phyloP scores from a whole-genome alignment of 345 rosid species.

The Anastatica hierochuntica region DNA sequence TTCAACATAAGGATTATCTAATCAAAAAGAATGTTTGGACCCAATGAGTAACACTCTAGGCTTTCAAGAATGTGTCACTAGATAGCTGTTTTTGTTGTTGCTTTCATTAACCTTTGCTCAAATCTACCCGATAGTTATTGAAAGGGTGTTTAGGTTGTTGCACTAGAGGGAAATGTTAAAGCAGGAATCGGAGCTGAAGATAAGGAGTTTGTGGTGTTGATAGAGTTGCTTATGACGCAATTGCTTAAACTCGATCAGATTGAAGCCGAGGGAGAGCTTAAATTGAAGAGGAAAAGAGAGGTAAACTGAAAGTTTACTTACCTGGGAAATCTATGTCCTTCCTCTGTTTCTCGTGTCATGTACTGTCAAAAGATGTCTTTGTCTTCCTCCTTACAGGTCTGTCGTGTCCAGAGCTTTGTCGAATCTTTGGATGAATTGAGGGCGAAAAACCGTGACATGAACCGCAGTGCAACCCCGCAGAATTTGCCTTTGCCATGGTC shows the following conservation, averaged over 20 bases:
- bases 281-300: conserved; percentile 40
- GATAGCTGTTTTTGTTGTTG: neutral
- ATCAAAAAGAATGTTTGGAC: neutral
- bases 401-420: conserved; percentile 35
- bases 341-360: conserved; percentile 6
- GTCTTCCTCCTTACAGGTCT: conserved; percentile 22
- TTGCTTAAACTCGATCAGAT: conserved; percentile 41
- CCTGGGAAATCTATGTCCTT: neutral
- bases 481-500: too few species aligned
- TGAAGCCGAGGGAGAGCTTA: conserved; percentile 43
- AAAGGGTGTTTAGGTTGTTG: conserved; percentile 28
- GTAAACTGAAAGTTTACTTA: conserved; percentile 12
- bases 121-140: neutral
- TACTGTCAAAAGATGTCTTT: neutral
- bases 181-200: conserved; percentile 31
- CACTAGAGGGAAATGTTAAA: conserved; percentile 25
- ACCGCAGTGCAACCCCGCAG: too few species aligned
- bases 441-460: too few species aligned
- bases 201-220: conserved; percentile 34
- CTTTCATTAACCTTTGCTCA: neutral
- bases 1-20: neutral
- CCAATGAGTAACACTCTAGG: neutral
- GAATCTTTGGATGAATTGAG: too few species aligned
- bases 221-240: conserved; percentile 38
- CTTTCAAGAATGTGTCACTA: neutral